These are phyloP conservation scores for Cucurbita pepo DNA, from an alignment of 306 rosid genomes.

Conservation along the genomic window DNA sequence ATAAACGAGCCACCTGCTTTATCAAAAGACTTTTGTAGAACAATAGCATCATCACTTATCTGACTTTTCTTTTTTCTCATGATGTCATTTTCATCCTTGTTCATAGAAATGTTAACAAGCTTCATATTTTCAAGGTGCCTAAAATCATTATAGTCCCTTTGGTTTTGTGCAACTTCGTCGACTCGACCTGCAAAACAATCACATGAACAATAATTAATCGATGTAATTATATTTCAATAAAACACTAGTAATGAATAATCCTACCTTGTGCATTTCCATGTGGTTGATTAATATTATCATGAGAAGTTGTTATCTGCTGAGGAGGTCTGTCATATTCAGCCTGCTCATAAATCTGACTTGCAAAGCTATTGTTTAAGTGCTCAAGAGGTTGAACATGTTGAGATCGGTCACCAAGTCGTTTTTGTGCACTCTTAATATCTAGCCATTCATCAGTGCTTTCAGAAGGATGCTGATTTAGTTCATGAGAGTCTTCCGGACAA, in stretches of 20 bases:
- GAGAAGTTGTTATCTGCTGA: slow-evolving; percentile 15
- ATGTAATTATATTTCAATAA: not conserved
- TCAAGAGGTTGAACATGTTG: slow-evolving; percentile 16
- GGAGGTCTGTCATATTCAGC: slow-evolving; percentile 17
- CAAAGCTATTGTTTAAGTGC: slow-evolving; percentile 17
- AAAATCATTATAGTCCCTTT: slow-evolving; percentile 14
- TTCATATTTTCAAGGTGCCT: slow-evolving; percentile 21
- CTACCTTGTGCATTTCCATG: slow-evolving; percentile 26
- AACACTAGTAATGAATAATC: not conserved
- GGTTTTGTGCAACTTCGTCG: slow-evolving; percentile 16
- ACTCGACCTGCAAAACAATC: slow-evolving; percentile 24
- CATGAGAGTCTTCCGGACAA: slow-evolving; percentile 22
- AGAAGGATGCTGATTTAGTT: slow-evolving; percentile 22
- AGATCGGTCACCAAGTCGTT: slow-evolving; percentile 8
- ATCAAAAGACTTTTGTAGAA: slow-evolving; percentile 15
- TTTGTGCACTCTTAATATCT: slow-evolving; percentile 18
- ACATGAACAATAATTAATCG: not conserved
- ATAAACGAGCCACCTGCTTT: slow-evolving; percentile 14
- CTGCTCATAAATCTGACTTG: slow-evolving; percentile 21
- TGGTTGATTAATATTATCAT: slow-evolving; percentile 8
- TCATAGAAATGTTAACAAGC: slow-evolving; percentile 11
- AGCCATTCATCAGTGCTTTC: slow-evolving; percentile 16
- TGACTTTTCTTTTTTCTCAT: slow-evolving; percentile 9
- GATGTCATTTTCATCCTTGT: slow-evolving; percentile 14
- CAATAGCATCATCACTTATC: slow-evolving; percentile 18